Conservation (phyloP, 345 rosid genomes). For the Camelina hispida region DNA sequence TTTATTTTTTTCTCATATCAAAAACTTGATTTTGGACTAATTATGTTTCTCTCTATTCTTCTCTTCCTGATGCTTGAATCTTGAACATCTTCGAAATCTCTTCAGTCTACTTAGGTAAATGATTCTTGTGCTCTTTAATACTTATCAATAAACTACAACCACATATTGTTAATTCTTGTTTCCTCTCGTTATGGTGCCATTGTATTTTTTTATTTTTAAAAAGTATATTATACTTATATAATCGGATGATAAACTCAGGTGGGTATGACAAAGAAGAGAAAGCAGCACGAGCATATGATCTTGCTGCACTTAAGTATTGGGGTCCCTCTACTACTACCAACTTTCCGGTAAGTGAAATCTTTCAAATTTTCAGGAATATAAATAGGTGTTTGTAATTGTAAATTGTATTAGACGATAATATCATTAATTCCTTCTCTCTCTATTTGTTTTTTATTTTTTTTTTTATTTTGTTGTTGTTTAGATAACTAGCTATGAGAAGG, state of each 20-base stretch:
- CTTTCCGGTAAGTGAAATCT: conserved; percentile 63
- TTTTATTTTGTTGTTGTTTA: conserved; percentile 29
- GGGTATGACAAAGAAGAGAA: conserved; percentile 99
- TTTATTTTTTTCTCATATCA: background rate
- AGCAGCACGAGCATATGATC: conserved; percentile 96
- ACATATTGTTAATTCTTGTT: background rate
- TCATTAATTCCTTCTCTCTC: background rate
- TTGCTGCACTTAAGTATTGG: conserved; percentile 97
- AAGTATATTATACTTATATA: background rate
- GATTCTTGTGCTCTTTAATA: background rate
- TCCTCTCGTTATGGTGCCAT: background rate
- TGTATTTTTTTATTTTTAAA: background rate
- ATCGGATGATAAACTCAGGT: conserved; percentile 51
- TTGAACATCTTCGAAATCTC: conserved; percentile 27
- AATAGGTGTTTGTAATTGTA: background rate
- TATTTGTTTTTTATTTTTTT: background rate
- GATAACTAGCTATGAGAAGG: conserved; percentile 96
- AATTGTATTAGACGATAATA: conserved; percentile 1
- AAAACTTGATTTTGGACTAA: conserved; percentile 33
- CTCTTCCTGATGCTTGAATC: conserved; percentile 34
- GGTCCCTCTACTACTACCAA: conserved; percentile 97
- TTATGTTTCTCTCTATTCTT: conserved; percentile 23
- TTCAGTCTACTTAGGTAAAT: conserved; percentile 83
- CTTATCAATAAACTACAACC: too few species aligned
- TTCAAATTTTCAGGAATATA: background rate